phyloP scores from a whole-genome alignment of 2,329 filamentous ascomycete genomes.

The Pseudocercospora cruenta region DNA sequence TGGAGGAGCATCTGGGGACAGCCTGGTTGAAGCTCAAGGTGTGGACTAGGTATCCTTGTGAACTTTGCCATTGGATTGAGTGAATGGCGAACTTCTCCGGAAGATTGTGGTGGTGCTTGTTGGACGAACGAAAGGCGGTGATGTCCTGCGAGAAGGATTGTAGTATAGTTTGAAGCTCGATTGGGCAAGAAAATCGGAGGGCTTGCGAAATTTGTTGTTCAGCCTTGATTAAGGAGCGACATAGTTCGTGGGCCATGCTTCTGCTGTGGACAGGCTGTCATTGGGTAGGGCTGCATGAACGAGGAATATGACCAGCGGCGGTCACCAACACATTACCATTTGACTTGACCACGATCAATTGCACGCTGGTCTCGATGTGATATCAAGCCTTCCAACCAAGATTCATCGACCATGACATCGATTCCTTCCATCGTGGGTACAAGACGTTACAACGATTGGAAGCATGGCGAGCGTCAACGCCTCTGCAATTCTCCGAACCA shows the following conservation, averaged over 20 bases:
- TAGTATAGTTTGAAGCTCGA: not conserved
- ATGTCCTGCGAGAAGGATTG: not conserved
- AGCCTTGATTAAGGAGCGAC: not conserved
- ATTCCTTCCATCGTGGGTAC: not conserved
- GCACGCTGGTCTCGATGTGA: not conserved
- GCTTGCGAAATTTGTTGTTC: not conserved
- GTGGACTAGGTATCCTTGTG: not conserved
- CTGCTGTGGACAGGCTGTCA: not conserved
- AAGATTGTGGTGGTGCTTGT: not conserved
- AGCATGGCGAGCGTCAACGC: not conserved
- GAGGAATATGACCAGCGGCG: not conserved
- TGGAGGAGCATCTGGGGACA: not conserved
- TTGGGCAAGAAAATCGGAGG: not conserved
- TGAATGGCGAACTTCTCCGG: constrained; percentile 5
- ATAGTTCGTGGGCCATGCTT: not conserved
- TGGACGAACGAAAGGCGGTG: not conserved
- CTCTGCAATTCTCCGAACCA: not conserved
- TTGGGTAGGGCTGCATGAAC: not conserved
- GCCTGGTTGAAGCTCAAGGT: not conserved
- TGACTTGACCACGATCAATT: not conserved
- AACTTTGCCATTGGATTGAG: not conserved
- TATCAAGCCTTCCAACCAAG: not conserved
- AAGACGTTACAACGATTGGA: not conserved
- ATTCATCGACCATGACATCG: not conserved
- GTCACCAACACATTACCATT: too few species aligned